These are phyloP conservation scores for Colletotrichum somersetense DNA, from an alignment of 2,329 filamentous ascomycete species.

Conservation along the genomic window DNA sequence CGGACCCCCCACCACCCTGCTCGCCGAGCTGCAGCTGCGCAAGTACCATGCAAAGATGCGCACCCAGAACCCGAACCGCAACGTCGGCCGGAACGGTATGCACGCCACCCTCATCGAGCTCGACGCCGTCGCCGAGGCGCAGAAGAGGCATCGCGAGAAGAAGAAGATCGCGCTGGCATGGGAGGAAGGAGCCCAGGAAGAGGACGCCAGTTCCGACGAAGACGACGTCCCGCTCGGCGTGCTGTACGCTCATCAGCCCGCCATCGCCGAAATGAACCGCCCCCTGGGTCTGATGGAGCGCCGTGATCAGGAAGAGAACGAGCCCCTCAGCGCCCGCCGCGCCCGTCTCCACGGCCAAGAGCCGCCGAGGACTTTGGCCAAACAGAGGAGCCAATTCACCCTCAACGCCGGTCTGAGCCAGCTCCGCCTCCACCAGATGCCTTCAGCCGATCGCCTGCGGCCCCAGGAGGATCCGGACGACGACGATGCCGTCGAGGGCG, in stretches of 20 bases:
- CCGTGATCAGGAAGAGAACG: slow-evolving; percentile 90
- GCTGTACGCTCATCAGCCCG: slow-evolving; percentile 74
- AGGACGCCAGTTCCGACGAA: slow-evolving; percentile 69
- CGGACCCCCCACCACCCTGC: slow-evolving; percentile 86
- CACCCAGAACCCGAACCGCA: slow-evolving; percentile 74
- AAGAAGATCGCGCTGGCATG: slow-evolving; percentile 90
- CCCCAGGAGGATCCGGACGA: slow-evolving; percentile 48
- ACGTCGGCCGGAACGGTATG: slow-evolving; percentile 77
- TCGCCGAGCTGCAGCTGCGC: slow-evolving; percentile 91
- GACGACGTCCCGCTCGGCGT: slow-evolving; percentile 91
- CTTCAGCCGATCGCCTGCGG: slow-evolving; percentile 40
- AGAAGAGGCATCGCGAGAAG: slow-evolving; percentile 78
- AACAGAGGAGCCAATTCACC: slow-evolving; percentile 60
- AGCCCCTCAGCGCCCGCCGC: slow-evolving; percentile 83
- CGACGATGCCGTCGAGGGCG: slow-evolving; percentile 65
- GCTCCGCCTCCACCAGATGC: slow-evolving; percentile 46
- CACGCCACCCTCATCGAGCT: slow-evolving; percentile 91
- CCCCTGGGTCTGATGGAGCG: slow-evolving; percentile 83
- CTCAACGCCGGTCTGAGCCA: slow-evolving; percentile 50
- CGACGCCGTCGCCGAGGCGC: slow-evolving; percentile 88
- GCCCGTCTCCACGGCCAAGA: slow-evolving; percentile 78
- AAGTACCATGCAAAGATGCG: slow-evolving; percentile 90
- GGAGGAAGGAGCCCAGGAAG: slow-evolving; percentile 74
- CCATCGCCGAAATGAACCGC: slow-evolving; percentile 69
- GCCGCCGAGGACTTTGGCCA: slow-evolving; percentile 52